phyloP scores from a whole-genome alignment of 2,329 filamentous ascomycete species.

The Microcyclospora tardicrescens region DNA sequence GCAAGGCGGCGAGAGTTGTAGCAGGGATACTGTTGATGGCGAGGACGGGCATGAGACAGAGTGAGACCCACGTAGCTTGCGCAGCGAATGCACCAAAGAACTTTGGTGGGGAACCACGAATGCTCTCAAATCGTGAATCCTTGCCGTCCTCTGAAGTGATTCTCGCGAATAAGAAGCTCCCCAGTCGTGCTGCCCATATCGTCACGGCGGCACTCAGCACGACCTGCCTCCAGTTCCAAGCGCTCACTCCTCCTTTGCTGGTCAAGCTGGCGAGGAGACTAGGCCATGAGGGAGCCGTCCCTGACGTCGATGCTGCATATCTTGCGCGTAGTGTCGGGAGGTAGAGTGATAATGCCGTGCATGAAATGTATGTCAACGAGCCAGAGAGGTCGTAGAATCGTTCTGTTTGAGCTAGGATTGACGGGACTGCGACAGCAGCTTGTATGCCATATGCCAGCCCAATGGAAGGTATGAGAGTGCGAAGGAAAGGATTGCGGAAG shows the following conservation, averaged over 20 bases:
- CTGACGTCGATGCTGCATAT: constrained; percentile 33
- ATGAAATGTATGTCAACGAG: constrained; percentile 52
- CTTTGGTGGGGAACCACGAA: constrained; percentile 39
- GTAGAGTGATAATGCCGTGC: constrained; percentile 48
- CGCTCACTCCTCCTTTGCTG: constrained; percentile 28
- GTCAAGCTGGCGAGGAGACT: constrained; percentile 35
- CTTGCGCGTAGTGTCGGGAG: constrained; percentile 46
- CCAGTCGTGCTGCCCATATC: constrained; percentile 51
- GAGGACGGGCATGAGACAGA: constrained; percentile 53
- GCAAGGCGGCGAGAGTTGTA: constrained; percentile 37
- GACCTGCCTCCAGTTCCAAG: constrained; percentile 51
- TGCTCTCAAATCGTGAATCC: constrained; percentile 46
- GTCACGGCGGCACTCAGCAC: constrained; percentile 42
- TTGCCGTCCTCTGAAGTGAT: constrained; percentile 43
- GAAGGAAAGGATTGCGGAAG: constrained; percentile 49
- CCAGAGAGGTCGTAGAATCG: constrained; percentile 58
- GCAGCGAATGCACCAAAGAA: constrained; percentile 44
- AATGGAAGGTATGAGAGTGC: constrained; percentile 49
- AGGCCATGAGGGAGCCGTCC: constrained; percentile 32
- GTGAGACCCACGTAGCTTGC: constrained; percentile 55
- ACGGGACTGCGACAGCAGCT: constrained; percentile 48
- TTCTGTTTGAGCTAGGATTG: constrained; percentile 47
- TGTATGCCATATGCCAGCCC: constrained; percentile 52
- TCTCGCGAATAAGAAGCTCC: constrained; percentile 50
- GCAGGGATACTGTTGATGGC: constrained; percentile 50